These are phyloP conservation scores for Penicillium robsamsonii DNA, from an alignment of 495 filamentous ascomycete species.

Conservation along the genomic window DNA sequence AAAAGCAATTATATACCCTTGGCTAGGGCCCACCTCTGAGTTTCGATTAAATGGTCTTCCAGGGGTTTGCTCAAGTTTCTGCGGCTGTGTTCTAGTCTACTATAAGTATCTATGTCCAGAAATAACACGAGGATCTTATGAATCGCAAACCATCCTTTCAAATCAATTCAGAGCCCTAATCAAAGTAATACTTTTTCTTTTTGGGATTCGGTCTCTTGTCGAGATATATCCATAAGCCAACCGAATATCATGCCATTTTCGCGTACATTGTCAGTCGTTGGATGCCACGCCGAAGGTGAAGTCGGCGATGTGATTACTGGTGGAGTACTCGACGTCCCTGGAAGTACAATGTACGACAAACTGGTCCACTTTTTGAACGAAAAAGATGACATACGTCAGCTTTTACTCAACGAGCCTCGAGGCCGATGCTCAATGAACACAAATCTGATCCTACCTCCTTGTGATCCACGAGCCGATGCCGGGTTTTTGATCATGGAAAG, in stretches of 20 bases:
- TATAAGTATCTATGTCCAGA: neutral
- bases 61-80: neutral
- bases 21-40: neutral
- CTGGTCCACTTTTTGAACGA: conserved; percentile 28
- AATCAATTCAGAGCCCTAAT: neutral
- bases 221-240: neutral
- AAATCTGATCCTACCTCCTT: conserved; percentile 38
- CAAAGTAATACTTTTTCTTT: neutral
- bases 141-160: neutral
- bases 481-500: conserved; percentile 43
- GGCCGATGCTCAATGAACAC: conserved; percentile 34
- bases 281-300: conserved; percentile 33
- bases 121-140: neutral
- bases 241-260: conserved; percentile 22
- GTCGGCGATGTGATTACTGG: conserved; percentile 37
- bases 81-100: neutral
- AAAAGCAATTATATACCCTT: conserved; percentile 5
- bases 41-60: neutral
- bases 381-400: conserved; percentile 29
- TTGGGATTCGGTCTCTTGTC: neutral
- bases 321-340: conserved; percentile 34
- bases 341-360: conserved; percentile 36
- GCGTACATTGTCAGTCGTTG: conserved; percentile 30
- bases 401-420: conserved; percentile 39
- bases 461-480: conserved; percentile 33